Evolutionary conservation across 768 basidiomycete species (phyloP), one percentile per base, ranked within the genome.

Genomic region (Aureoboletus auriporus): DNA sequence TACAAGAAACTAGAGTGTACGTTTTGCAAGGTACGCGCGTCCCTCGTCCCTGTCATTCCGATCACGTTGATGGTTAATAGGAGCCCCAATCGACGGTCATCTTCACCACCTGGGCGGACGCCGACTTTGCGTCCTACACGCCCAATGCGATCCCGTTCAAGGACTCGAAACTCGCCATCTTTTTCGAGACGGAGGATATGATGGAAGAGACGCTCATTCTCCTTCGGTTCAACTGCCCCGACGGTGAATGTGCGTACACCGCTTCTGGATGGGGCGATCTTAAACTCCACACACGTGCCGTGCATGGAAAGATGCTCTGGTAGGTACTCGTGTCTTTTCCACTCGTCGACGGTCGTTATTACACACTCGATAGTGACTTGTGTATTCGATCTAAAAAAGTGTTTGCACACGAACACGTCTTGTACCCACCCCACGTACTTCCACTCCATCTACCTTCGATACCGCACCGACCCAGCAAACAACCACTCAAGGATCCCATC

Each of bases 1-100:
- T 99, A 96, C 75, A 97, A 97, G 75, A 94, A 89, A 66, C 73
- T 70, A 36, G 89, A 93, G 12, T 98, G 95, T 62, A 91, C 95
- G 1, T 96, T 96, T 66, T 99, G 95, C 77, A 98, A 98, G 80
- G 92, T 86, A 35, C 8, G 45, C 10, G 33, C 11, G 33, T 5
- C 23, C n/a, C 20, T 30, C 31, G 3, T 8, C 9, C 6, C 20
- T 3, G 27, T 14, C 23, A 8, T 30, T 20, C 23, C 16, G 37
- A 10, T 23, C 37, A 23, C 16, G 35, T 8, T 14, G 11, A n/a
- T 11, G 17, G 39, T 42, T 13, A 20, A 39, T 54, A 91, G 89
- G 83, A 84, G 60, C 79, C 83, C 4, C 89, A 91, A 71, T 70
- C 73, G 1, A 74, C 76, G 2, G 75, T 91, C n/a, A 79, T 93